A percentile compares a stretch with the other conserved stretches of the same genome.
Conservation (phyloP, 768 basidiomycete species). For the Suillus variegatus region DNA sequence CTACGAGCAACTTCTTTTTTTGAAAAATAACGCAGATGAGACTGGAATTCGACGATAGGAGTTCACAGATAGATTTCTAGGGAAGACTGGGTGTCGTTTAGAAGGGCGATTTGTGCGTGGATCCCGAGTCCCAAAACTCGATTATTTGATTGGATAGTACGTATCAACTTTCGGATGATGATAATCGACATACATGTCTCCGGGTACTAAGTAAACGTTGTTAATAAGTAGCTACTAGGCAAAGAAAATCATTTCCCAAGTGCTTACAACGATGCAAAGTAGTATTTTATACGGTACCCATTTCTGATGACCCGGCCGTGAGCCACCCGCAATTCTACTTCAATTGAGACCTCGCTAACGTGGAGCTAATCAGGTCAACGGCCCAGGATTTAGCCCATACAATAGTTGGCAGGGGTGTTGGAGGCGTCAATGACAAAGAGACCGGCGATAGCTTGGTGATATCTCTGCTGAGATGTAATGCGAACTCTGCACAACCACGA, state of each 20-base stretch:
- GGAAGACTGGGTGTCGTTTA: not conserved
- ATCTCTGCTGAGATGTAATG: slow-evolving; percentile 65
- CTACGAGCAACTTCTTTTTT: not conserved
- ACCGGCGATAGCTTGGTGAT: slow-evolving; percentile 43
- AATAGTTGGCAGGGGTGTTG: slow-evolving; percentile 70
- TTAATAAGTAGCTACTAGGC: not conserved
- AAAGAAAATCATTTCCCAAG: not conserved
- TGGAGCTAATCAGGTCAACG: slow-evolving; percentile 35
- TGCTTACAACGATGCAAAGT: not conserved
- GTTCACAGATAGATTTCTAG: not conserved
- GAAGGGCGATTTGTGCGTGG: not conserved
- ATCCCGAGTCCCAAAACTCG: not conserved
- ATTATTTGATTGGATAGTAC: not conserved
- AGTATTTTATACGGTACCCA: not conserved
- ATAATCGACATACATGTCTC: not conserved
- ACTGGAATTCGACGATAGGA: not conserved
- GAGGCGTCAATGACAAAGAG: slow-evolving; percentile 74
- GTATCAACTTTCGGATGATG: not conserved
- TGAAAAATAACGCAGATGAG: no score
- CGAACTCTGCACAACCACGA: slow-evolving; percentile 51
- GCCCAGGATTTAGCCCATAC: slow-evolving; percentile 63
- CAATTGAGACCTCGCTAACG: not conserved
- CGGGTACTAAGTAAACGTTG: not conserved
- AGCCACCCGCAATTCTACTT: not conserved
- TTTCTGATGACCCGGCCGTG: not conserved